Evolutionary conservation across 1,284 basidiomycete genomes (phyloP).

Genomic region (Calocybe gambosa): DNA sequence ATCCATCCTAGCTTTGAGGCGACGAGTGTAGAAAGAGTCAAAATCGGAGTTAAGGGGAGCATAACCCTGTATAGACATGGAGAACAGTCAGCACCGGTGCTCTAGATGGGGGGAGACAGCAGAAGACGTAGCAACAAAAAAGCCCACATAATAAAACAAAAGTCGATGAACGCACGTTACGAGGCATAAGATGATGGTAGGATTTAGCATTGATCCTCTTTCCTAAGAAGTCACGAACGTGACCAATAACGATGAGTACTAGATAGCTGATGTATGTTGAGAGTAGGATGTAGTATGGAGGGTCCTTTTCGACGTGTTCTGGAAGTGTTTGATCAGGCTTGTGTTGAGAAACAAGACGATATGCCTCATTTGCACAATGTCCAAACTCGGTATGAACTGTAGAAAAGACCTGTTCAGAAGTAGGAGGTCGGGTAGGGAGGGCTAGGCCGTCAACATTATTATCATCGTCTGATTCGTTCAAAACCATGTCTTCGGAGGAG

Average conservation of each 20-base stretch:
- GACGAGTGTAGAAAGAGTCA: slow-evolving; percentile 98
- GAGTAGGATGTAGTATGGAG: slow-evolving; percentile 86
- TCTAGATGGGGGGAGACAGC: not conserved
- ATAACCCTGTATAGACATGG: slow-evolving; percentile 63
- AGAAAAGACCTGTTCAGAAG: slow-evolving; percentile 67
- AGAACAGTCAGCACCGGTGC: slow-evolving; percentile 7
- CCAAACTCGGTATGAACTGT: slow-evolving; percentile 85
- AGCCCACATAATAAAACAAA: not conserved
- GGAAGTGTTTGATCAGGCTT: slow-evolving; percentile 42
- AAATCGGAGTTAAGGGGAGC: slow-evolving; percentile 98
- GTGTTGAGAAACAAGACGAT: slow-evolving; percentile 64
- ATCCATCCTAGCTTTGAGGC: slow-evolving; percentile 90
- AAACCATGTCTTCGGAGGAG: slow-evolving; percentile 56
- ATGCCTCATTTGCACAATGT: slow-evolving; percentile 70
- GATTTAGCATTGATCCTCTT: slow-evolving; percentile 72
- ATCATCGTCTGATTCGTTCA: slow-evolving; percentile 45
- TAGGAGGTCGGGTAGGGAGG: slow-evolving; percentile 57
- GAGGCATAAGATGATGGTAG: slow-evolving; percentile 80
- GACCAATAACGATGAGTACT: slow-evolving; percentile 85
- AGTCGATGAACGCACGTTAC: slow-evolving; percentile 56
- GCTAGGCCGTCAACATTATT: slow-evolving; percentile 45
- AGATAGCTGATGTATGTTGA: slow-evolving; percentile 92
- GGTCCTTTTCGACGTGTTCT: slow-evolving; percentile 63
- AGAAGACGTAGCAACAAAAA: not conserved
- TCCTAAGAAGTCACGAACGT: slow-evolving; percentile 92